These are phyloP conservation scores for Phytophthora citrophthora DNA, from an alignment of 352 stramenopile genomes.

Conservation along the genomic window DNA sequence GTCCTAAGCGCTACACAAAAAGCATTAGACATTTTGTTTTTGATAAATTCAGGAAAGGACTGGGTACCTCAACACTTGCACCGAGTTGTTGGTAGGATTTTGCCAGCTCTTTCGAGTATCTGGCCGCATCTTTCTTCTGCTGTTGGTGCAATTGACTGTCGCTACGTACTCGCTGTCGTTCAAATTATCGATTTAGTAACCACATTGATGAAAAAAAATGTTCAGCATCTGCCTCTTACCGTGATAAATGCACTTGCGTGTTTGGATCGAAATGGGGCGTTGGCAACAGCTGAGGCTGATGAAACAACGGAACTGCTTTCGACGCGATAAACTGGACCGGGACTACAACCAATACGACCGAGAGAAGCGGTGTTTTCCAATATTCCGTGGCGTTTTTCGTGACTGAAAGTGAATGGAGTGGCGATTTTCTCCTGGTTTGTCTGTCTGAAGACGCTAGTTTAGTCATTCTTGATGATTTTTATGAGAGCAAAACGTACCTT, in stretches of 20 bases:
- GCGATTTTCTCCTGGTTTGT: conserved; percentile 51
- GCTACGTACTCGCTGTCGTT: conserved; percentile 41
- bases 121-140: conserved; percentile 26
- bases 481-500: conserved; percentile 33
- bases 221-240: conserved; percentile 11
- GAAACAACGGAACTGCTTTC: conserved; percentile 20
- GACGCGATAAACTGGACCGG: conserved; percentile 30
- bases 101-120: conserved; percentile 58
- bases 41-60: neutral
- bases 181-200: neutral
- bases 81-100: conserved; percentile 59
- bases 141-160: conserved; percentile 42
- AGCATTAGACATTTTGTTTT: neutral
- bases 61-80: conserved; percentile 38
- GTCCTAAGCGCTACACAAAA: conserved; percentile 36
- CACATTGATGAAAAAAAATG: neutral
- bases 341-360: conserved; percentile 24
- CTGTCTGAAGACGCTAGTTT: conserved; percentile 29
- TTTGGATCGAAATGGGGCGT: conserved; percentile 34
- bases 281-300: conserved; percentile 26
- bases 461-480: neutral
- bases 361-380: conserved; percentile 40
- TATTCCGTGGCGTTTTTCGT: conserved; percentile 52
- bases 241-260: conserved; percentile 40
- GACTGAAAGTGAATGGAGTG: conserved; percentile 56